Conservation (phyloP, 2,329 filamentous ascomycete species). For the Monilinia polystroma region DNA sequence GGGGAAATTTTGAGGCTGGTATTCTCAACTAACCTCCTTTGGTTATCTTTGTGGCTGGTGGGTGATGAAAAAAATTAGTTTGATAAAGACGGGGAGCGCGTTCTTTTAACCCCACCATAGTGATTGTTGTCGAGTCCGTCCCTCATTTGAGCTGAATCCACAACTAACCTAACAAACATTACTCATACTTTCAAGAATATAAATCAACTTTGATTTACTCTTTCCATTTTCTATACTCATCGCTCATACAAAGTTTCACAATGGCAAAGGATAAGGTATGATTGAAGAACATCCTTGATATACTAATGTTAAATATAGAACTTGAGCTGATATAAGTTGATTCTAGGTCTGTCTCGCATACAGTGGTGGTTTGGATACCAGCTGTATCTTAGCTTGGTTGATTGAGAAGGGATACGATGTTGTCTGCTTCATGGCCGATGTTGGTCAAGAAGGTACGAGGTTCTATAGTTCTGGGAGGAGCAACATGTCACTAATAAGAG, state of each 20-base stretch:
- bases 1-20: conserved; percentile 14
- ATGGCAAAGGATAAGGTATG: conserved; percentile 37
- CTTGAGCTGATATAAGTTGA: conserved; percentile 26
- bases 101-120: conserved; percentile 12
- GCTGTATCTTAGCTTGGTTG: conserved; percentile 47
- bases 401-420: conserved; percentile 52
- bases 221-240: background rate
- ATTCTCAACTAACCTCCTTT: conserved; percentile 25
- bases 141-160: conserved; percentile 20
- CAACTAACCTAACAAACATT: background rate
- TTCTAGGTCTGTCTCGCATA: conserved; percentile 45
- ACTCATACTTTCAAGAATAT: conserved; percentile 12
- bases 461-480: conserved; percentile 26
- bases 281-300: conserved; percentile 1
- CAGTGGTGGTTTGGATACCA: conserved; percentile 48
- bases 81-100: background rate
- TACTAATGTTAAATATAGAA: conserved; percentile 16
- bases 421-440: conserved; percentile 60
- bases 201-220: conserved; percentile 3
- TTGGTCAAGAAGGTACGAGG: conserved; percentile 60
- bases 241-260: conserved; percentile 19
- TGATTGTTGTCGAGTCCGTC: conserved; percentile 1
- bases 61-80: conserved; percentile 7
- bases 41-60: conserved; percentile 25
- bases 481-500: conserved; percentile 17